Evolutionary conservation across 768 basidiomycete species (phyloP).

Genomic region (Psilocybe cyanescens): DNA sequence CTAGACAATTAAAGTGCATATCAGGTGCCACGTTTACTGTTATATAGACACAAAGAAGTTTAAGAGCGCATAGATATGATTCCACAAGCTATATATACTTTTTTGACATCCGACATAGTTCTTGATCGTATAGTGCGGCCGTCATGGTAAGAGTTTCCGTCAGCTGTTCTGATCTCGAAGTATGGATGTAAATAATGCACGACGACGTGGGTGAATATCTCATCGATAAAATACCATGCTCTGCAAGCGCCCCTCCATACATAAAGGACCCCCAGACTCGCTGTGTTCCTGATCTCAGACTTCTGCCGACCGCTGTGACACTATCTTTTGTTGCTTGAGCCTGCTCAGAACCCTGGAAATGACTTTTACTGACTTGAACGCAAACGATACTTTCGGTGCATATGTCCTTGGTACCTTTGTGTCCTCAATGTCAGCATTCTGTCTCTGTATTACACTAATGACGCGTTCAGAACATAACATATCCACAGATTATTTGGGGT

Average conservation of each 20-base stretch:
- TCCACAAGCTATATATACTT: neutral
- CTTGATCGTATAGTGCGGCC: neutral
- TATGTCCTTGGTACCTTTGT: constrained; percentile 5
- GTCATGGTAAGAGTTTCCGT: neutral
- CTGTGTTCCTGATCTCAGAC: neutral
- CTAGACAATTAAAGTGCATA: too few species aligned
- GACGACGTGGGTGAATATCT: neutral
- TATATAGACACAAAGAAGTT: too few species aligned
- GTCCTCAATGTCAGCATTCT: neutral
- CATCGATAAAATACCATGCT: neutral
- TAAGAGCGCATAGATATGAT: neutral
- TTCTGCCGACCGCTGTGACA: neutral
- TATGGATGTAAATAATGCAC: neutral
- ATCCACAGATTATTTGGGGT: constrained; percentile 4
- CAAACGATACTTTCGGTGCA: constrained; percentile 3
- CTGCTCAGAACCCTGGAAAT: neutral
- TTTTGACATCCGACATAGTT: neutral
- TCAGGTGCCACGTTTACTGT: too few species aligned
- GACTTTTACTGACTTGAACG: neutral
- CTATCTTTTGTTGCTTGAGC: neutral
- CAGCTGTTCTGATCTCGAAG: neutral
- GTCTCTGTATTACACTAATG: neutral
- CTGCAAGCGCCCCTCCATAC: neutral
- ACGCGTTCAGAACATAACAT: neutral
- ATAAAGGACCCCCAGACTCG: neutral